Evolutionary conservation across 345 rosid genomes (phyloP).

Genomic region (Acer yangbiense): DNA sequence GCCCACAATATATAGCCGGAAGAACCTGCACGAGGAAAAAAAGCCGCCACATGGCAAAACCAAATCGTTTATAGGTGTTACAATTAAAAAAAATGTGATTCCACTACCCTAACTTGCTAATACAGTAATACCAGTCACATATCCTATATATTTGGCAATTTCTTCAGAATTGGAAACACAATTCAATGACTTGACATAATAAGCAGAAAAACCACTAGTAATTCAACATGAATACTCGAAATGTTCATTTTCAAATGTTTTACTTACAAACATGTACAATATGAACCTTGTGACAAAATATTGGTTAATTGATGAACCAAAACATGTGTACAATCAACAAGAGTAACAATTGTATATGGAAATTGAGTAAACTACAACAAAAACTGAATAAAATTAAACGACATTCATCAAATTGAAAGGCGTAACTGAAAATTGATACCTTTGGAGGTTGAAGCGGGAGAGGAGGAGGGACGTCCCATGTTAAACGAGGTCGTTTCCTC

Average conservation of each 20-base stretch:
- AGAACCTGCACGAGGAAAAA: constrained; percentile 40
- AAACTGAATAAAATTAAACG: neutral
- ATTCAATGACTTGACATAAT: neutral
- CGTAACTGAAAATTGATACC: constrained; percentile 32
- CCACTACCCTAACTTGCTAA: neutral
- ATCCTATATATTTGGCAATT: neutral
- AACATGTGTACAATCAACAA: neutral
- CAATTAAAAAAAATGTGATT: neutral
- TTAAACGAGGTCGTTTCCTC: constrained; percentile 65
- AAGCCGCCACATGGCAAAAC: neutral
- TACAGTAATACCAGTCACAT: neutral
- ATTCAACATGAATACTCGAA: neutral
- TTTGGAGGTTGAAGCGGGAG: constrained; percentile 31
- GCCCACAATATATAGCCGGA: constrained; percentile 55
- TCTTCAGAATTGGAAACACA: neutral
- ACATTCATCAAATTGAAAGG: neutral
- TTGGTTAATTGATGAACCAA: neutral
- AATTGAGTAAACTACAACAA: constrained; percentile 1
- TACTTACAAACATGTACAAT: neutral
- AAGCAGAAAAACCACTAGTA: neutral
- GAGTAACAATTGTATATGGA: neutral
- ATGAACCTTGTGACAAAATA: neutral
- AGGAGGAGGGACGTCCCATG: constrained; percentile 70
- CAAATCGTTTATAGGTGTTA: neutral
- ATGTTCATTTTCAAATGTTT: neutral